phyloP scores from a whole-genome alignment of 2,329 filamentous ascomycete genomes.

The Diaporthe sp. region DNA sequence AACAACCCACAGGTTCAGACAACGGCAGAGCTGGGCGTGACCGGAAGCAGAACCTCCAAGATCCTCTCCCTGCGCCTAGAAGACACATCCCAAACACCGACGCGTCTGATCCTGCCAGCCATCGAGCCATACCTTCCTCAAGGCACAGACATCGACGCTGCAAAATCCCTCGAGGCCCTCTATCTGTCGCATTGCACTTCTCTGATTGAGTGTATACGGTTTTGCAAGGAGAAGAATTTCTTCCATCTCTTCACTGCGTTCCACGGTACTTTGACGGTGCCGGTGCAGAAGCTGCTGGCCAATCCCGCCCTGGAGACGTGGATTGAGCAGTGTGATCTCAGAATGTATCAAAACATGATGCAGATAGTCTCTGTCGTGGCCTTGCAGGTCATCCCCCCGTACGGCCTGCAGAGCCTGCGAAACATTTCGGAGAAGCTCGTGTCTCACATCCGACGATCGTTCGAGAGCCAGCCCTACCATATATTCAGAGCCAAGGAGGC shows the following conservation, averaged over 20 bases:
- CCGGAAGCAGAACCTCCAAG: slow-evolving; percentile 67
- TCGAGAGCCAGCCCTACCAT: slow-evolving; percentile 85
- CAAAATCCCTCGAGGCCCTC: slow-evolving; percentile 84
- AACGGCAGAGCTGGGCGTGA: slow-evolving; percentile 68
- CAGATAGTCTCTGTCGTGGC: slow-evolving; percentile 89
- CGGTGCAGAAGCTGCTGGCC: slow-evolving; percentile 91
- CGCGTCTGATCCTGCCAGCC: slow-evolving; percentile 82
- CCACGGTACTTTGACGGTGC: slow-evolving; percentile 94
- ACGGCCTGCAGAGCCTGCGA: slow-evolving; percentile 86
- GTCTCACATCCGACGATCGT: slow-evolving; percentile 83
- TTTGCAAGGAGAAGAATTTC: slow-evolving; percentile 96
- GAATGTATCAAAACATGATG: slow-evolving; percentile 98
- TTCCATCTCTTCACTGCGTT: slow-evolving; percentile 96
- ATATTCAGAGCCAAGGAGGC: slow-evolving; percentile 88
- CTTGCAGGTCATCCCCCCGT: slow-evolving; percentile 88
- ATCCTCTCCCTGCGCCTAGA: slow-evolving; percentile 71
- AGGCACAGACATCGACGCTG: slow-evolving; percentile 87
- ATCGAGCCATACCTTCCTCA: slow-evolving; percentile 84
- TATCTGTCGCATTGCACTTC: slow-evolving; percentile 97
- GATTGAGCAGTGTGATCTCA: slow-evolving; percentile 96
- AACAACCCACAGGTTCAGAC: slow-evolving; percentile 66
- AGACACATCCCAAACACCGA: slow-evolving; percentile 69
- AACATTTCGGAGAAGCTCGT: slow-evolving; percentile 88
- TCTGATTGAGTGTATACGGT: slow-evolving; percentile 93
- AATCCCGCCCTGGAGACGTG: slow-evolving; percentile 85